Base-by-base conservation (phyloP, 306 rosid genomes). In the Rubus parviflorus region DNA sequence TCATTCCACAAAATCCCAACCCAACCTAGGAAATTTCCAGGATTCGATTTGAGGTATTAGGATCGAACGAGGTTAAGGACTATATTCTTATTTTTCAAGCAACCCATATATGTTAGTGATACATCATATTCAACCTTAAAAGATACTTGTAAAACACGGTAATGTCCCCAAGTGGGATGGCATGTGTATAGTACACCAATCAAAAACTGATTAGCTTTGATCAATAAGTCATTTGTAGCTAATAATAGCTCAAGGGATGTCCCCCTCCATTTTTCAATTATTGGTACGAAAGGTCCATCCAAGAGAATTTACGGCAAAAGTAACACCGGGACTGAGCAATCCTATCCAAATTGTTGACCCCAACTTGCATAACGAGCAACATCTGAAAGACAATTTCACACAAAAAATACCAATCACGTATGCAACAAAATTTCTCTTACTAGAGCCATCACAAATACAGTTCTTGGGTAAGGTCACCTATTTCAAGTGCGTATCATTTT, bases 61-160 rank as follows among this genome's bases (percentile, higher is more conserved):
- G 17, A 58, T 7, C 64, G 64, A 35, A 23, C 64, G 64, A 58
- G 64, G 67, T 61, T 30, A 61, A 64, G 47, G 22, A 64, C 48
- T 37, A 13, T 19, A 56, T 37, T 63, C 43, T 15, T 3, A 35
- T 17, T 15, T 37, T 37, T 35, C 45, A 63, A 35, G 68, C 11
- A 11, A 37, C 12, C 1, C 8, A 37, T 13, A 64, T 17, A 16
- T 64, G 2, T 64, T 64, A 64, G 69, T 38, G 47, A 38, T 15
- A 38, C 69, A 64, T 64, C 23, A 64, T 16, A 64, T 43, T 64
- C 25, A 40, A 38, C 23, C 69, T 11, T 3, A 58, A 38, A 17
- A 15, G 69, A 66, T 66, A 17, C 51, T 47, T 46, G 57, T 15
- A 23, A 6, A 30, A 22, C 19, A 43, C 7, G 51, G 48, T 6